phyloP scores from a whole-genome alignment of 805 yeast species.

The Wickerhamiella azyma region DNA sequence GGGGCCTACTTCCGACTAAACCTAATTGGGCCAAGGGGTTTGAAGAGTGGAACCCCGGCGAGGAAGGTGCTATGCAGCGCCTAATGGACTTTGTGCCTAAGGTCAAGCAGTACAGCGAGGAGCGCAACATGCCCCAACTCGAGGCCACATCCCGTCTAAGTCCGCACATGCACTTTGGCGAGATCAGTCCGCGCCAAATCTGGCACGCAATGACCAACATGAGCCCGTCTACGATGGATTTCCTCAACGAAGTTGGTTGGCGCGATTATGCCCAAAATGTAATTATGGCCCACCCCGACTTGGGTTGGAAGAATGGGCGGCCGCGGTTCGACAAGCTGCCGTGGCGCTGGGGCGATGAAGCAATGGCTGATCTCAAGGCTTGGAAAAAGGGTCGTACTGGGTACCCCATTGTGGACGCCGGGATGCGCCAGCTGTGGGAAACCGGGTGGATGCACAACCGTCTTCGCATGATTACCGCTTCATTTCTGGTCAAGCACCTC shows the following conservation, averaged over 20 bases:
- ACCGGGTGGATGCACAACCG: constrained; percentile 44
- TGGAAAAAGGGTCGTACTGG: constrained; percentile 47
- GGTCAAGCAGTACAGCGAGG: constrained; percentile 24
- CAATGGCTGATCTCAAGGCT: constrained; percentile 18
- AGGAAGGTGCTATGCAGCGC: constrained; percentile 1
- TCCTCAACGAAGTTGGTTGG: constrained; percentile 45
- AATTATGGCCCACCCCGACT: constrained; percentile 28
- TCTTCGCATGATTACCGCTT: constrained; percentile 40
- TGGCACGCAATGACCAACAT: constrained; percentile 20
- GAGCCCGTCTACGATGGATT: constrained; percentile 30
- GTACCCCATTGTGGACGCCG: constrained; percentile 43
- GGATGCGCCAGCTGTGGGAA: constrained; percentile 38
- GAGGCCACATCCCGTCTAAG: constrained; percentile 33
- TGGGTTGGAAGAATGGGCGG: constrained; percentile 33
- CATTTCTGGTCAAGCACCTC: constrained; percentile 23
- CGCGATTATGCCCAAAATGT: constrained; percentile 44
- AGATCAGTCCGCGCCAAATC: constrained; percentile 29
- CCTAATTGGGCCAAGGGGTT: constrained; percentile 5
- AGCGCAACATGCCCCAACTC: constrained; percentile 24
- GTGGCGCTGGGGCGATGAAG: constrained; percentile 2
- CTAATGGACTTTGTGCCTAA: constrained; percentile 9
- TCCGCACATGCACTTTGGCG: constrained; percentile 29
- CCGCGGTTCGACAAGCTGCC: constrained; percentile 23
- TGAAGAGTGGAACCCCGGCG: constrained; percentile 3
- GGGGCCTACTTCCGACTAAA: constrained; percentile 1